Conservation (phyloP, 1,284 basidiomycete genomes). For the Ganoderma lingzhi region DNA sequence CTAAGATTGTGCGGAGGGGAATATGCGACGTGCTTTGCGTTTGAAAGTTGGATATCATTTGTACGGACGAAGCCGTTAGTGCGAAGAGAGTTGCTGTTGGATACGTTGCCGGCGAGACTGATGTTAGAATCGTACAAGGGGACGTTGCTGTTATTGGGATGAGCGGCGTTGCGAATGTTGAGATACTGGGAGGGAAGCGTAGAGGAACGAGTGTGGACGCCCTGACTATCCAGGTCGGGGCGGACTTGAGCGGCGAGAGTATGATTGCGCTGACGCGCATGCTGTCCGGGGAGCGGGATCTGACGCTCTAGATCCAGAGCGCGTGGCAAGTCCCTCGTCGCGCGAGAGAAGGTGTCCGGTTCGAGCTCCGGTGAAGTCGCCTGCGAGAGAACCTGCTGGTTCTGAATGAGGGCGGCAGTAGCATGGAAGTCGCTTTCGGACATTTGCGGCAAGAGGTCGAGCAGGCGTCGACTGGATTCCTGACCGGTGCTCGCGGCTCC, state of each 20-base stretch:
- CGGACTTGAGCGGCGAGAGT: slow-evolving; percentile 36
- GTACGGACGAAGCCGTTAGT: slow-evolving; percentile 11
- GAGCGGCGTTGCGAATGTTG: slow-evolving; percentile 18
- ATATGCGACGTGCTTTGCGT: slow-evolving; percentile 16
- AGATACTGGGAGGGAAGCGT: slow-evolving; percentile 40
- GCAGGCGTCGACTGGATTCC: slow-evolving; percentile 28
- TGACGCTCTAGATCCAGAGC: slow-evolving; percentile 30
- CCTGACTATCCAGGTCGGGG: slow-evolving; percentile 30
- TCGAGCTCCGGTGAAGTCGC: slow-evolving; percentile 11
- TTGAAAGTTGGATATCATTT: slow-evolving; percentile 19
- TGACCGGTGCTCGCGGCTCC: not conserved
- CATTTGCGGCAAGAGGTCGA: slow-evolving; percentile 42
- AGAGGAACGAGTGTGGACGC: slow-evolving; percentile 37
- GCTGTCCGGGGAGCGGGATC: slow-evolving; percentile 26
- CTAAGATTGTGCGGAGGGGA: slow-evolving; percentile 8
- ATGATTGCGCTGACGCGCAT: slow-evolving; percentile 40
- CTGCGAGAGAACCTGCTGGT: slow-evolving; percentile 10
- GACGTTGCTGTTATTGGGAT: slow-evolving; percentile 12
- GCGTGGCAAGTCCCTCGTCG: slow-evolving; percentile 7
- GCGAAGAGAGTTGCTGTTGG: slow-evolving; percentile 17
- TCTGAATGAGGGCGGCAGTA: slow-evolving; percentile 22
- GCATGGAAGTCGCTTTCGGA: slow-evolving; percentile 50
- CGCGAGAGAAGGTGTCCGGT: not conserved
- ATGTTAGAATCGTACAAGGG: slow-evolving; percentile 26
- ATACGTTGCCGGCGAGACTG: slow-evolving; percentile 17